Percentiles rank a stretch among this genome's conserved stretches.
Evolutionary conservation across 306 rosid genomes (phyloP).

Genomic region (Morella rubra): DNA sequence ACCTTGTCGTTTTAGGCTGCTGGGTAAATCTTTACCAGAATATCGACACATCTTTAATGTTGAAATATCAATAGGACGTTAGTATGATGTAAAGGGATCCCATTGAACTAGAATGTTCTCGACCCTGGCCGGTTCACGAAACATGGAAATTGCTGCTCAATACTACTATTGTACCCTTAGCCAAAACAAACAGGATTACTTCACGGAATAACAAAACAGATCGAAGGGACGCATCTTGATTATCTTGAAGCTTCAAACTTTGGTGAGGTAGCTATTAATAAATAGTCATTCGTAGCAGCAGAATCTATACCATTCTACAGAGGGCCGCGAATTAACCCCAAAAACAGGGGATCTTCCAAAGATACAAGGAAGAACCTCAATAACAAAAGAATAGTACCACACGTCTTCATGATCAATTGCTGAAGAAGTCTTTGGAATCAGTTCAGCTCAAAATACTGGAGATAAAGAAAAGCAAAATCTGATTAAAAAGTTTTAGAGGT

Average conservation of each 20-base stretch:
- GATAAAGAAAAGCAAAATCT: slow-evolving; percentile 13
- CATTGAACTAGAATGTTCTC: background rate
- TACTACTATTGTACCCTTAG: background rate
- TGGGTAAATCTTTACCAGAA: background rate
- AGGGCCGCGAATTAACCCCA: background rate
- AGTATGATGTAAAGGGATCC: background rate
- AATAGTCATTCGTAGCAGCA: background rate
- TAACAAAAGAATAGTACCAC: slow-evolving; percentile 22
- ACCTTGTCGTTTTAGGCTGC: background rate
- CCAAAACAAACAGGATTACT: background rate
- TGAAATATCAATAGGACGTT: too few species aligned
- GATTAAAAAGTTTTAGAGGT: background rate
- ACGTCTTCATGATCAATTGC: slow-evolving; percentile 19
- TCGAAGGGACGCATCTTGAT: background rate
- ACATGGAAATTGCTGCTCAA: background rate
- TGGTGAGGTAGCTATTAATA: background rate
- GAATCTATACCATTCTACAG: background rate
- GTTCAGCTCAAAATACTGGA: slow-evolving; percentile 57
- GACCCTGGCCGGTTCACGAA: background rate
- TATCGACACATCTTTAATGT: background rate
- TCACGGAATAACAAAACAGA: background rate
- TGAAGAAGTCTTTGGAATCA: slow-evolving; percentile 27
- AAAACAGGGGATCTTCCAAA: slow-evolving; percentile 5
- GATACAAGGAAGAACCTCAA: slow-evolving; percentile 24
- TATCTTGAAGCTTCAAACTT: background rate